A percentile compares a stretch with the other conserved stretches of the same genome.
Evolutionary conservation across 2,329 filamentous ascomycete genomes (phyloP).

Genomic region (Fusarium devonianum): DNA sequence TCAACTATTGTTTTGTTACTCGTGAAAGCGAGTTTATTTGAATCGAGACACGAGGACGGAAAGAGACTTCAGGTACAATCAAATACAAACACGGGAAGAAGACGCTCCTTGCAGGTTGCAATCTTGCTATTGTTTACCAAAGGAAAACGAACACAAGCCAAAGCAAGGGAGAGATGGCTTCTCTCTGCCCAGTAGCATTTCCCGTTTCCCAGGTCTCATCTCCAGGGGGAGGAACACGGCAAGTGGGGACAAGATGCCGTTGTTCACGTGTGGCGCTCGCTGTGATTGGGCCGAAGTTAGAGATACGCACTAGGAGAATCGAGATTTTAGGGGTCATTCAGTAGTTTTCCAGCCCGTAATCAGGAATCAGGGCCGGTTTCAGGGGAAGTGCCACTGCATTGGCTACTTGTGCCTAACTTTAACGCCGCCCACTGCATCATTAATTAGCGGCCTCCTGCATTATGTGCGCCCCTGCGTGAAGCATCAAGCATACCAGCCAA

Average conservation of each 20-base stretch:
- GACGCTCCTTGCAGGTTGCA: conserved; percentile 9
- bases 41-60: conserved; percentile 15
- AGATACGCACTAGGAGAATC: conserved; percentile 4
- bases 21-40: conserved; percentile 14
- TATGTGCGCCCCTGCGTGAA: conserved; percentile 11
- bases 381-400: conserved; percentile 9
- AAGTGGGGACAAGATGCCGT: conserved; percentile 24
- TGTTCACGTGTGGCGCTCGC: not conserved
- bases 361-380: conserved; percentile 10
- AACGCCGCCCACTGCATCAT: conserved; percentile 15
- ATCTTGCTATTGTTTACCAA: conserved; percentile 7
- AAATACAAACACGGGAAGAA: conserved; percentile 25
- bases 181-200: not conserved
- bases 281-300: conserved; percentile 15
- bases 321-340: conserved; percentile 15
- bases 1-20: conserved; percentile 14
- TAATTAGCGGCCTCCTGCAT: conserved; percentile 3
- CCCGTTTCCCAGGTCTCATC: conserved; percentile 2
- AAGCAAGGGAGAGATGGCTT: conserved; percentile 15
- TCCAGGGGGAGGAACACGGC: conserved; percentile 12
- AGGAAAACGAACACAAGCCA: not conserved
- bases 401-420: too few species aligned
- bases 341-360: too few species aligned
- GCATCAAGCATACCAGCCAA: not conserved
- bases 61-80: conserved; percentile 11